phyloP scores from a whole-genome alignment of 2,329 filamentous ascomycete species.

The Fusarium scirpi region DNA sequence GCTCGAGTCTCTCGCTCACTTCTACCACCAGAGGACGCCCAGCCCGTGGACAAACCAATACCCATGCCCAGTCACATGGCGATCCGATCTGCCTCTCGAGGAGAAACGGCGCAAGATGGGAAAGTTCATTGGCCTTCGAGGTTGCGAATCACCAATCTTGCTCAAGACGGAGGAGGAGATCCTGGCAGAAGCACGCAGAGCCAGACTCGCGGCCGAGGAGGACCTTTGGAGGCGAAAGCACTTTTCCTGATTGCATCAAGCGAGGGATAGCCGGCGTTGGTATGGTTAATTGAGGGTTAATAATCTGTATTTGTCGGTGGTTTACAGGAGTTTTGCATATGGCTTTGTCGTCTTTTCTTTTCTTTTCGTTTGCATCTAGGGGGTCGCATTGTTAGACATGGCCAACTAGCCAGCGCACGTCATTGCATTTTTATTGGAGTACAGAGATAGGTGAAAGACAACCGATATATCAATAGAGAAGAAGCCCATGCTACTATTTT shows the following conservation, averaged over 20 bases:
- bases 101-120: conserved; percentile 80
- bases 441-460: conserved; percentile 14
- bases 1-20: conserved; percentile 76
- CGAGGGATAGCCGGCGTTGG: conserved; percentile 3
- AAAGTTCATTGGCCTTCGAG: conserved; percentile 77
- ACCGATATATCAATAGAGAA: conserved; percentile 39
- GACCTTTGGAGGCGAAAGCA: conserved; percentile 63
- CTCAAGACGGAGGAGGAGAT: conserved; percentile 63
- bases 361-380: conserved; percentile 19
- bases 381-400: conserved; percentile 37
- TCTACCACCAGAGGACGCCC: conserved; percentile 78
- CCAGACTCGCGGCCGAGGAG: conserved; percentile 57
- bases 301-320: conserved; percentile 14
- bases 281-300: conserved; percentile 3
- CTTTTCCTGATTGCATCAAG: conserved; percentile 43
- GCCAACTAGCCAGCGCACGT: conserved; percentile 38
- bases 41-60: conserved; percentile 69
- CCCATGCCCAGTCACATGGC: conserved; percentile 76
- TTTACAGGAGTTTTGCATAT: conserved; percentile 18
- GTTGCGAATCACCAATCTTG: conserved; percentile 58
- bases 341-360: conserved; percentile 4
- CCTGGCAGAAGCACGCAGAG: conserved; percentile 56
- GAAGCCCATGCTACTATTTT: conserved; percentile 40
- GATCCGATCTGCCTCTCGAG: conserved; percentile 63
- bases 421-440: conserved; percentile 44